Base-by-base conservation (phyloP, 192 early-diverging fungal species). In the Funneliformis mosseae region DNA sequence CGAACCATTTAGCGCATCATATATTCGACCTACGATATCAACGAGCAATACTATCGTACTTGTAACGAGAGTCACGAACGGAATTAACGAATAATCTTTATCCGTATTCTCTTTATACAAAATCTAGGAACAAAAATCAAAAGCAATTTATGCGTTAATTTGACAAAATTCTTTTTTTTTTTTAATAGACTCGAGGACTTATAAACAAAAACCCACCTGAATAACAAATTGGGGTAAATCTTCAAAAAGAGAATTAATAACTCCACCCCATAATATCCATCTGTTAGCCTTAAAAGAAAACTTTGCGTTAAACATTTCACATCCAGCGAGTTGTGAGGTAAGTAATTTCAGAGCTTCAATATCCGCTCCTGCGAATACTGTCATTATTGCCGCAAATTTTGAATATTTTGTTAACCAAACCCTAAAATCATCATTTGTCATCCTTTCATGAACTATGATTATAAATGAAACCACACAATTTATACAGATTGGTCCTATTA, bases 191-290 rank as follows among this genome's bases (percentile, higher is more conserved):
- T 5, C 5, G 5, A 18, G 50, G 14, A 50, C 48, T 4, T 55
- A 21, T 55, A 4, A 12, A 55, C 7, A 50, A 14, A 14, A 0
- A 43, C 71, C 8, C 21, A 73, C 71, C 42, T 73, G 71, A 45
- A 73, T 73, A 43, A 73, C 42, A 23, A 73, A 73, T 46, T 73
- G 71, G 14, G 71, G 71, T 46, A 73, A 4, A 73, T 43, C 71
- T n/a, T 46, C n/a, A 0, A 45, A 43, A 43, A 73, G 14, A 43
- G 38, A 46, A 42, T 11, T 73, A 10, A 46, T 46, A 21, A 38
- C 23, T 10, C 38, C 5, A 23, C 71, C 71, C 14, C 12, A 42
- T 43, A 73, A 73, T 11, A 42, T 43, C 42, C 21, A 25, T 6
- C 18, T 42, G 4, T 45, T 38, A 9, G 42, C n/a, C 7, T 42